Conservation (phyloP, 768 basidiomycete genomes). For the Rhizopogon rudus region DNA sequence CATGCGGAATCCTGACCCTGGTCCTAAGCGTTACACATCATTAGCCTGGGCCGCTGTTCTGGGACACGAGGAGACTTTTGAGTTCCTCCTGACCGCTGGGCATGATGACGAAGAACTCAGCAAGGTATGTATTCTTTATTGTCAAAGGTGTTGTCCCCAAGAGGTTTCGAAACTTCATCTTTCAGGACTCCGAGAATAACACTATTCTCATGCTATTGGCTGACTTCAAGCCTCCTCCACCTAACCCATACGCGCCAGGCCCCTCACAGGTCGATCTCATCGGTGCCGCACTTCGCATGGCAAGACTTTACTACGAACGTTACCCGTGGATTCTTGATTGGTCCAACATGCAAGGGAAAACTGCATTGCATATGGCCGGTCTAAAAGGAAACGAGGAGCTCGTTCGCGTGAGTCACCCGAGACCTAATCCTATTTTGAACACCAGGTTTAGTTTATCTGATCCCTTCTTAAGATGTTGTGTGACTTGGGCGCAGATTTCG, state of each 20-base stretch:
- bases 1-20: slow-evolving; percentile 86
- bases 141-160: slow-evolving; percentile 3
- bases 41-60: slow-evolving; percentile 89
- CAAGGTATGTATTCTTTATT: slow-evolving; percentile 50
- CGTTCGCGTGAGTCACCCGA: slow-evolving; percentile 57
- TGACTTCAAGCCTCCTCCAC: slow-evolving; percentile 56
- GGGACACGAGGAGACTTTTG: slow-evolving; percentile 90
- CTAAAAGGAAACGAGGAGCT: slow-evolving; percentile 88
- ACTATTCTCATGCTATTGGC: slow-evolving; percentile 94
- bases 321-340: slow-evolving; percentile 88
- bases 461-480: slow-evolving; percentile 67
- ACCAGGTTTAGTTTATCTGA: slow-evolving; percentile 12
- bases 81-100: slow-evolving; percentile 78
- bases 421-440: slow-evolving; percentile 4
- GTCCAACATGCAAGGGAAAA: slow-evolving; percentile 88
- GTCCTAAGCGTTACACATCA: slow-evolving; percentile 73
- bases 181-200: slow-evolving; percentile 86
- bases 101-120: slow-evolving; percentile 94
- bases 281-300: slow-evolving; percentile 80
- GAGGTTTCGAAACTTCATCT: slow-evolving; percentile 11
- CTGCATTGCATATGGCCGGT: slow-evolving; percentile 84
- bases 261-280: slow-evolving; percentile 56
- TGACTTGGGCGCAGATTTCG: slow-evolving; percentile 85
- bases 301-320: slow-evolving; percentile 78
- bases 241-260: slow-evolving; percentile 41